A percentile compares a stretch with the other conserved stretches of the same genome.
phyloP scores from a whole-genome alignment of 345 rosid species.

The Firmiana major region DNA sequence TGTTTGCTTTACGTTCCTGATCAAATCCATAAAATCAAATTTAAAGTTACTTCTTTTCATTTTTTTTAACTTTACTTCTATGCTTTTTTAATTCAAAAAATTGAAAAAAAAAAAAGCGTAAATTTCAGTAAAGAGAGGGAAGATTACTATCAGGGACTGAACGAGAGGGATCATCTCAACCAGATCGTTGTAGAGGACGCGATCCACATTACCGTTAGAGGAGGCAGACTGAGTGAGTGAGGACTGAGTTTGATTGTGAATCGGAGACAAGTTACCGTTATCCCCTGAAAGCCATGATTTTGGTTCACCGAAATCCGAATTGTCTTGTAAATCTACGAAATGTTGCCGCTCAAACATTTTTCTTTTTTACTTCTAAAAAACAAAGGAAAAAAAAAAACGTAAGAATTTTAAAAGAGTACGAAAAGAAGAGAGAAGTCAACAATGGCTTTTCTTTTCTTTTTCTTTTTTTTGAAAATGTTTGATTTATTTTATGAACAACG shows the following conservation, averaged over 20 bases:
- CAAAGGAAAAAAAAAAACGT: neutral
- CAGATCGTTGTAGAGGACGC: slow-evolving; percentile 73
- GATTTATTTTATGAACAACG: neutral
- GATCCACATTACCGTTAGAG: slow-evolving; percentile 53
- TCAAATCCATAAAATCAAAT: neutral
- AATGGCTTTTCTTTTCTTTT: no score
- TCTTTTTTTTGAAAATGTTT: neutral
- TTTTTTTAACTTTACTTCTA: neutral
- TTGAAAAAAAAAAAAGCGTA: neutral
- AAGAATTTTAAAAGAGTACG: neutral
- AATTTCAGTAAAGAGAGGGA: neutral
- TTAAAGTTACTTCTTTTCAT: neutral
- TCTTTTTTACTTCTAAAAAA: neutral
- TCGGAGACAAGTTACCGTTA: slow-evolving; percentile 39
- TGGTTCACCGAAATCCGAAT: slow-evolving; percentile 46
- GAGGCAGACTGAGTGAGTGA: slow-evolving; percentile 5
- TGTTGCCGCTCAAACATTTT: slow-evolving; percentile 62
- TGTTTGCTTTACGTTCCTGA: slow-evolving; percentile 72
- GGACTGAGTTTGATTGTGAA: slow-evolving; percentile 33
- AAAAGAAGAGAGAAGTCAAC: neutral
- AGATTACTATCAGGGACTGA: slow-evolving; percentile 75
- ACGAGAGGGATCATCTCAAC: slow-evolving; percentile 91
- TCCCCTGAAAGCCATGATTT: slow-evolving; percentile 66
- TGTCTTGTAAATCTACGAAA: slow-evolving; percentile 51
- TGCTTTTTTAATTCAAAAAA: neutral